Percentiles rank a stretch among this genome's conserved stretches.
phyloP scores from a whole-genome alignment of 805 yeast genomes.

The Tetrapisispora arboricola region DNA sequence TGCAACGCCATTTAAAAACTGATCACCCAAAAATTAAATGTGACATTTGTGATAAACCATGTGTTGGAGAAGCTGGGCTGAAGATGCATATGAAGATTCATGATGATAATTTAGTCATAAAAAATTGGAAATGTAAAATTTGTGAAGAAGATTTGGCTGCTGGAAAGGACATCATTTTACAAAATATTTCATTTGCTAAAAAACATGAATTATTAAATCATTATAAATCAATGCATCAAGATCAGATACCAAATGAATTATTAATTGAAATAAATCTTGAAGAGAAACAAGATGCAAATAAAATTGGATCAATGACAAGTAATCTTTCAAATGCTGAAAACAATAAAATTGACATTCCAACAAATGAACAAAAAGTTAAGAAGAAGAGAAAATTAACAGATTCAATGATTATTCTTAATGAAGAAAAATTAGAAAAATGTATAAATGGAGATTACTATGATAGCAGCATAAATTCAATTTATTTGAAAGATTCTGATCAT shows the following conservation, averaged over 20 bases:
- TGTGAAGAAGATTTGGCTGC: conserved; percentile 29
- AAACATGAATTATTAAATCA: conserved; percentile 51
- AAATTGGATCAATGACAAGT: neutral
- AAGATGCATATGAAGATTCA: conserved; percentile 67
- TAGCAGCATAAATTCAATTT: neutral
- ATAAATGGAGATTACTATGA: conserved; percentile 10
- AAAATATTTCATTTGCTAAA: conserved; percentile 36
- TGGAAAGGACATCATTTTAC: neutral
- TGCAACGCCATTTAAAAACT: conserved; percentile 58
- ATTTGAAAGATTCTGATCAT: neutral
- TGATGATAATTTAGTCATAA: conserved; percentile 40
- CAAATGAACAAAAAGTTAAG: neutral
- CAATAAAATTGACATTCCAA: neutral
- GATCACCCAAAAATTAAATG: conserved; percentile 67
- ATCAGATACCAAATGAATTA: conserved; percentile 8
- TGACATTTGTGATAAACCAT: conserved; percentile 52
- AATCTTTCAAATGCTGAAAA: neutral
- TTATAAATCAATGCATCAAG: conserved; percentile 37
- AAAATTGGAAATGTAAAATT: conserved; percentile 55
- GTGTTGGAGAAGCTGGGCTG: conserved; percentile 64
- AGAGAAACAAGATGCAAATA: neutral
- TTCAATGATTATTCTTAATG: conserved; percentile 12
- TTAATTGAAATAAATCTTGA: neutral
- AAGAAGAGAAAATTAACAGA: conserved; percentile 1
- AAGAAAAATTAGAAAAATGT: conserved; percentile 20